phyloP scores from a whole-genome alignment of 2,329 filamentous ascomycete genomes.

The Zymoseptoria crescenta region DNA sequence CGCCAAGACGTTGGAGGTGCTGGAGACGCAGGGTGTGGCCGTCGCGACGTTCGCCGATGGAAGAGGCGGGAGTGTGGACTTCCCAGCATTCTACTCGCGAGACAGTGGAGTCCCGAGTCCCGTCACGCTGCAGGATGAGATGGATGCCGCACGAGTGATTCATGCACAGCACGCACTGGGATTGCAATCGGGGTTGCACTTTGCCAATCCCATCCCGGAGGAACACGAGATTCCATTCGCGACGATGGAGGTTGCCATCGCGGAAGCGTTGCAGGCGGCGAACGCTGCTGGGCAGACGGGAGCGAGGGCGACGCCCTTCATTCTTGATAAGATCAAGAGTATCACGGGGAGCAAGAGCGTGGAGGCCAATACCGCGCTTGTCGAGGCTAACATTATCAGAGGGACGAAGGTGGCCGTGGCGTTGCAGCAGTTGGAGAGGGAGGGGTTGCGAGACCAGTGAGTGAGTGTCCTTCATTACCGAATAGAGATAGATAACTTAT shows the following conservation, averaged over 20 bases:
- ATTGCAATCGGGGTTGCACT: conserved; percentile 70
- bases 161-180: conserved; percentile 65
- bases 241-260: conserved; percentile 64
- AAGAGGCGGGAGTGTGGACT: conserved; percentile 62
- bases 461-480: conserved; percentile 5
- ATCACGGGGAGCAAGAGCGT: conserved; percentile 66
- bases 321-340: conserved; percentile 70
- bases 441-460: conserved; percentile 8
- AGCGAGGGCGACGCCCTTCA: conserved; percentile 74
- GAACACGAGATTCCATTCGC: conserved; percentile 60
- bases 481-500: conserved; percentile 6
- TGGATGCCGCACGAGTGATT: conserved; percentile 83
- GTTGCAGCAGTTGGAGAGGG: conserved; percentile 46
- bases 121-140: conserved; percentile 62
- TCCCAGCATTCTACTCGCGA: conserved; percentile 87
- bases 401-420: conserved; percentile 59
- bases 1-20: conserved; percentile 73
- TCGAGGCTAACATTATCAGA: conserved; percentile 58
- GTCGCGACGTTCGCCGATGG: conserved; percentile 89
- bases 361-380: conserved; percentile 62
- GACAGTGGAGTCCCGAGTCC: conserved; percentile 80
- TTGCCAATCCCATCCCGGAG: conserved; percentile 80
- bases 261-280: conserved; percentile 59
- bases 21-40: conserved; percentile 65
- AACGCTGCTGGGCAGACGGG: conserved; percentile 60